These are phyloP conservation scores for Hortiboletus campestris DNA, from an alignment of 768 basidiomycete genomes.

Conservation along the genomic window DNA sequence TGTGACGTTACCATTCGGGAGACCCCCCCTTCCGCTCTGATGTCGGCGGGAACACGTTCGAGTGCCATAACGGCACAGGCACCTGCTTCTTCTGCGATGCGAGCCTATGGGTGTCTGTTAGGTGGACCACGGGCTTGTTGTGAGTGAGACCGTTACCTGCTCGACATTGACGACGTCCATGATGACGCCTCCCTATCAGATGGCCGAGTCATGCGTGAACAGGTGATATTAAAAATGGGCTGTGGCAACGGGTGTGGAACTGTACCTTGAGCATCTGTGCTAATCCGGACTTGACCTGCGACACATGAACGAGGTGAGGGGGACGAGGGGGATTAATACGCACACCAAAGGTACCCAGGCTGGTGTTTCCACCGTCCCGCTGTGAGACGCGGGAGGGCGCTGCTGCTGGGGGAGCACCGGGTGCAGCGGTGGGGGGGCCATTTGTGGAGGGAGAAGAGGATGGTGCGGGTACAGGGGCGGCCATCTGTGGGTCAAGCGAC, in stretches of 20 bases:
- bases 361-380: conserved; percentile 53
- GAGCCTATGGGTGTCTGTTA: conserved; percentile 53
- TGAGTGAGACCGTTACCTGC: conserved; percentile 35
- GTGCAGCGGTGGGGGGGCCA: not conserved
- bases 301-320: not conserved
- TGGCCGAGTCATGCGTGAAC: not conserved
- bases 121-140: not conserved
- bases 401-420: not conserved
- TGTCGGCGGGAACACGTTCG: conserved; percentile 94
- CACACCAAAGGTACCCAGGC: conserved; percentile 72
- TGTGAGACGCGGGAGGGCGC: conserved; percentile 54
- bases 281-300: conserved; percentile 86
- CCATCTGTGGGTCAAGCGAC: conserved; percentile 6
- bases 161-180: conserved; percentile 94
- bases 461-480: conserved; percentile 7
- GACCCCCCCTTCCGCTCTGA: conserved; percentile 88
- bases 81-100: conserved; percentile 95
- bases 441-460: not conserved
- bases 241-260: conserved; percentile 1
- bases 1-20: conserved; percentile 79
- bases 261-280: conserved; percentile 94
- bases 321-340: conserved; percentile 12
- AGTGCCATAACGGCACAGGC: conserved; percentile 98
- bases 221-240: not conserved
- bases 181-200: conserved; percentile 72